phyloP scores from a whole-genome alignment of 306 rosid genomes.

The Dryas alaskensis region DNA sequence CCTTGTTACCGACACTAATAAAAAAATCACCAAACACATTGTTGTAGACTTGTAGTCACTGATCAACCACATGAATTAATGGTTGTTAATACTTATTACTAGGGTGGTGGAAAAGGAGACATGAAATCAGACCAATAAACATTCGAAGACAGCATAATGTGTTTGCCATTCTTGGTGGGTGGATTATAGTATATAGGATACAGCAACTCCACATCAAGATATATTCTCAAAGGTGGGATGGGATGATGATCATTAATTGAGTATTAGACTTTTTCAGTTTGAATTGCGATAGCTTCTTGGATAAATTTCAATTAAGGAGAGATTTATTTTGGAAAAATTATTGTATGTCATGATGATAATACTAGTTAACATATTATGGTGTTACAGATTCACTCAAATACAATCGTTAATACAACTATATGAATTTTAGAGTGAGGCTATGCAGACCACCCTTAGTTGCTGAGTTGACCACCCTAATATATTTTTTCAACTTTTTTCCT shows the following conservation, averaged over 20 bases:
- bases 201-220: constrained; percentile 9
- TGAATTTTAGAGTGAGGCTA: too few relatives aligned
- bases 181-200: constrained; percentile 17
- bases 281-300: background rate
- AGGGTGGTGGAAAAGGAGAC: constrained; percentile 42
- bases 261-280: background rate
- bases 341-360: too few relatives aligned
- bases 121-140: constrained; percentile 22
- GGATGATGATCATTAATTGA: background rate
- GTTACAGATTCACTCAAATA: too few relatives aligned
- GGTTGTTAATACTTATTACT: constrained; percentile 24
- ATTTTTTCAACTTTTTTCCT: too few relatives aligned
- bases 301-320: background rate
- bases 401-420: too few relatives aligned
- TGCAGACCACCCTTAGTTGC: too few relatives aligned
- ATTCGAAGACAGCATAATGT: constrained; percentile 43
- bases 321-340: too few relatives aligned
- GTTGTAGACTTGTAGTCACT: constrained; percentile 11
- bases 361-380: too few relatives aligned
- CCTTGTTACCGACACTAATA: constrained; percentile 31
- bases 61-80: constrained; percentile 28
- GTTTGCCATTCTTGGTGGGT: constrained; percentile 49
- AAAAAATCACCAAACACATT: constrained; percentile 14
- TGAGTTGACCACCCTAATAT: too few relatives aligned
- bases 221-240: background rate